Conservation (phyloP, 495 filamentous ascomycete species). For the Penicillium salamii region DNA sequence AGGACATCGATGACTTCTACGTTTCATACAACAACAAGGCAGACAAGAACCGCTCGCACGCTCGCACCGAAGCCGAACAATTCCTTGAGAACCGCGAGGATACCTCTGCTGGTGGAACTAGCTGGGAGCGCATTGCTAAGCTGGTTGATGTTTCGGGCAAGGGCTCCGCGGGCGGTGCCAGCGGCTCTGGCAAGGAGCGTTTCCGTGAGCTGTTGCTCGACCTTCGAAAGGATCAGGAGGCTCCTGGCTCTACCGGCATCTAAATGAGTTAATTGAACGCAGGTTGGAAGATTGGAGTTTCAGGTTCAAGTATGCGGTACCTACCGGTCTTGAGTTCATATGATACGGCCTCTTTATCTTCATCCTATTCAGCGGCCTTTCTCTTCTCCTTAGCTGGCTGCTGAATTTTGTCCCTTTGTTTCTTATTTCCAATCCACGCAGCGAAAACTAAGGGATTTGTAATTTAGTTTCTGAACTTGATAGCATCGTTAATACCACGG, state of each 20-base stretch:
- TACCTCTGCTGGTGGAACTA: constrained; percentile 88
- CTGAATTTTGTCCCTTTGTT: constrained; percentile 27
- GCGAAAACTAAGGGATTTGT: constrained; percentile 27
- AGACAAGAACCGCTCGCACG: constrained; percentile 83
- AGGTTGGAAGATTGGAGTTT: background rate
- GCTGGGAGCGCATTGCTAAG: constrained; percentile 98
- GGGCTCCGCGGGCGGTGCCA: constrained; percentile 77
- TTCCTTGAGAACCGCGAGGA: constrained; percentile 87
- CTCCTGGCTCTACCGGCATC: constrained; percentile 66
- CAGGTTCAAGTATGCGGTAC: constrained; percentile 3
- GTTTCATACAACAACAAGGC: constrained; percentile 98
- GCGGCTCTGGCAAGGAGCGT: constrained; percentile 86
- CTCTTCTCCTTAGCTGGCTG: constrained; percentile 11
- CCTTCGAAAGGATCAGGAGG: constrained; percentile 90
- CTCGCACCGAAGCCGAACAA: constrained; percentile 87
- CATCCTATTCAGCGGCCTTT: constrained; percentile 12
- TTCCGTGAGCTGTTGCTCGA: constrained; percentile 90
- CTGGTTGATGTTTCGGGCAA: constrained; percentile 95
- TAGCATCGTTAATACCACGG: constrained; percentile 30
- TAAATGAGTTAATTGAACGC: constrained; percentile 19
- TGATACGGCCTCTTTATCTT: constrained; percentile 11
- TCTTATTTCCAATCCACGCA: constrained; percentile 28
- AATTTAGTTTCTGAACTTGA: constrained; percentile 28
- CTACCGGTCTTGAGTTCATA: constrained; percentile 1
- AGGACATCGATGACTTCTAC: constrained; percentile 97